Evolutionary conservation across 257 asterid genomes (phyloP), one percentile per base, ranked within the genome.

Genomic region (Galeopsis tetrahit): DNA sequence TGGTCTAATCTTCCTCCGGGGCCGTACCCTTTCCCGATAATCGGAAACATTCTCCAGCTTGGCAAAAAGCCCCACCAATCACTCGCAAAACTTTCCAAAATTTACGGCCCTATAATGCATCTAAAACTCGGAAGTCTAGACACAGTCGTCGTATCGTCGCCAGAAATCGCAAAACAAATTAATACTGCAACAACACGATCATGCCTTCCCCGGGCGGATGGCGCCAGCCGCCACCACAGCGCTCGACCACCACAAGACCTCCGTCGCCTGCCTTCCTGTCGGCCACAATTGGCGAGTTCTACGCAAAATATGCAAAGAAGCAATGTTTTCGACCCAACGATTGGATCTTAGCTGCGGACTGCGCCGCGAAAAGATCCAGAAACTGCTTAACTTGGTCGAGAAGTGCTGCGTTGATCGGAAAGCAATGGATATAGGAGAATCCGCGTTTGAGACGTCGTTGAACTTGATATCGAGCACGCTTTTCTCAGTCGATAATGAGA

Each of bases 131-230:
- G 49, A 7, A 72, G 32, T 15, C 21, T 31, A 42, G 59, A 66
- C 51, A 31, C 69, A 8, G 53, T 82, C 7, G 44, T 82, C 1
- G 66, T 71, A 36, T 76, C 86, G 10, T 79, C 83, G 1, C 70
- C 86, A 0, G 70, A 63, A 58, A 15, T 78, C 5, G 81, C 82
- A 38, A 72, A 49, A 69, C 67, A 71, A 68, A 51, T n/a, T n/a
- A n/a, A n/a, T 72, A 5, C 75, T 82, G 1, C 76, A 73, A 76
- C 68, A 55, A 73, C 56, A 75, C 10, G 87, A 83, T 21, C 77
- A 7, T 2, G 2, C 21, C 4, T 65, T 78, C 52, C 59, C 82
- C 2, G 65, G 77, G 40, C 69, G 80, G 3, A n/a, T 49, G 28
- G 56, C 56, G 0, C 14, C 56, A 8, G 56, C 38, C 3, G 72